A percentile compares a stretch with the other conserved stretches of the same genome.
These are phyloP conservation scores for Rhizodiscina lignyota DNA, from an alignment of 495 filamentous ascomycete species.

Conservation along the genomic window DNA sequence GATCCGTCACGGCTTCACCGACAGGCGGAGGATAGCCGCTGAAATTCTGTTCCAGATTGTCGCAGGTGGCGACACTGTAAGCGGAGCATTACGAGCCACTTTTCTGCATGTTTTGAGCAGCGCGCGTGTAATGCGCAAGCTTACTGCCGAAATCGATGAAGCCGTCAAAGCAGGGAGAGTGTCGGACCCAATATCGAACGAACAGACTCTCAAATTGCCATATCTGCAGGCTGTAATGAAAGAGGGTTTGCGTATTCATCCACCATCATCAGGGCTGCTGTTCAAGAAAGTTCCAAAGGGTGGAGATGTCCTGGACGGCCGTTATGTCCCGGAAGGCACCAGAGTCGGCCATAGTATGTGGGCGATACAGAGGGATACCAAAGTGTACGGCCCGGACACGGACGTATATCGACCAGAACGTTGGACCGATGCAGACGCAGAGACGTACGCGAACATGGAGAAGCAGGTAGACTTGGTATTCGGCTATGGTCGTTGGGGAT, in stretches of 20 bases:
- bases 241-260: slow-evolving; percentile 12
- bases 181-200: slow-evolving; percentile 7
- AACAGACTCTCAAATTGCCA: slow-evolving; percentile 5
- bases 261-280: slow-evolving; percentile 10
- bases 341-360: slow-evolving; percentile 6
- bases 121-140: slow-evolving; percentile 8
- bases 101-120: slow-evolving; percentile 11
- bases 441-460: slow-evolving; percentile 1
- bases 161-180: slow-evolving; percentile 6
- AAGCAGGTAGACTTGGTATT: slow-evolving; percentile 1
- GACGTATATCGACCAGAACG: slow-evolving; percentile 8
- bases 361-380: not conserved
- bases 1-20: not conserved
- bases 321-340: slow-evolving; percentile 10
- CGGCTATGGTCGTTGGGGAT: slow-evolving; percentile 2
- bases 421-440: slow-evolving; percentile 6
- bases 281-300: slow-evolving; percentile 7
- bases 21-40: too few relatives aligned
- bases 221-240: slow-evolving; percentile 10
- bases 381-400: slow-evolving; percentile 4
- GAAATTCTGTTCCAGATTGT: slow-evolving; percentile 1
- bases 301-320: slow-evolving; percentile 10
- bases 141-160: slow-evolving; percentile 11
- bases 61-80: too few relatives aligned
- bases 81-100: slow-evolving; percentile 9